Evolutionary conservation across 2,329 filamentous ascomycete genomes (phyloP).

Genomic region (Cladophialophora chaetospira): DNA sequence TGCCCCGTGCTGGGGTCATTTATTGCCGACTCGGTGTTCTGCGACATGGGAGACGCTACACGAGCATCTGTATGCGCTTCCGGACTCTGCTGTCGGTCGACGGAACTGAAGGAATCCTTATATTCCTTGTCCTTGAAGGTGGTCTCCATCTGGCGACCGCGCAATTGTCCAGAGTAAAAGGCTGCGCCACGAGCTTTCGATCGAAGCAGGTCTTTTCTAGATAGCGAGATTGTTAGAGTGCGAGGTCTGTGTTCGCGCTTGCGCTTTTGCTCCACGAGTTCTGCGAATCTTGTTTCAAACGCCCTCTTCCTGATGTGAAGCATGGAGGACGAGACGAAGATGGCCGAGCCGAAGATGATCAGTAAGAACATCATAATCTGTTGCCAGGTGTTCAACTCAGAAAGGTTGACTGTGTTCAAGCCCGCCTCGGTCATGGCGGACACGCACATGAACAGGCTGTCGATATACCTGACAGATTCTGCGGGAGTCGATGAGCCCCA

Average conservation of each 20-base stretch:
- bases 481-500: constrained; percentile 50
- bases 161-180: constrained; percentile 23
- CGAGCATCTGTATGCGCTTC: not conserved
- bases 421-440: constrained; percentile 53
- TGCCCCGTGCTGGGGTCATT: constrained; percentile 7
- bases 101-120: not conserved
- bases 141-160: constrained; percentile 20
- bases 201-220: constrained; percentile 8
- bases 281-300: constrained; percentile 35
- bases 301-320: constrained; percentile 44
- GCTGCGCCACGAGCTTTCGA: constrained; percentile 13
- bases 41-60: not conserved
- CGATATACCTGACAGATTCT: constrained; percentile 47
- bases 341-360: constrained; percentile 50
- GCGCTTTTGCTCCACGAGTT: constrained; percentile 23
- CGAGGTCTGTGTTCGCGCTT: constrained; percentile 15
- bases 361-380: constrained; percentile 50
- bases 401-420: constrained; percentile 53
- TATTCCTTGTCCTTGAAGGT: not conserved
- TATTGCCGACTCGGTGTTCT: not conserved
- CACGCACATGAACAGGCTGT: constrained; percentile 49
- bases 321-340: constrained; percentile 49
- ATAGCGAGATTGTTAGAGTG: constrained; percentile 16
- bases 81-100: not conserved
- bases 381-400: constrained; percentile 50